These are phyloP conservation scores for Rhododendron molle DNA, from an alignment of 148 eudicot genomes.

Conservation along the genomic window DNA sequence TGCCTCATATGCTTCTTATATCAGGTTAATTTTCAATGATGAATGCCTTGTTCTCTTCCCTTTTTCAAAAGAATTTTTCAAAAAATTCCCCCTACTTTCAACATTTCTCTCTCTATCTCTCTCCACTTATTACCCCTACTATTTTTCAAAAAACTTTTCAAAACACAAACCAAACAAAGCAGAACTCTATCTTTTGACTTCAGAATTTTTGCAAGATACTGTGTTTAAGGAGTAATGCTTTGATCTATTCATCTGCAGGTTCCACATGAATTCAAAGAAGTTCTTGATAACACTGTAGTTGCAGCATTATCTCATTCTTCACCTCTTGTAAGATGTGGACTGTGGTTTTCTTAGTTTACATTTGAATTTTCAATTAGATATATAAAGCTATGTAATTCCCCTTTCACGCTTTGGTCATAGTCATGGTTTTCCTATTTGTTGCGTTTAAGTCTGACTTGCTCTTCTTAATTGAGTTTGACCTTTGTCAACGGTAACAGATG, in stretches of 20 bases:
- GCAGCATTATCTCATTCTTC: constrained; percentile 81
- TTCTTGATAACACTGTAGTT: constrained; percentile 86
- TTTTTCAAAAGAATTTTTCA: too few relatives aligned
- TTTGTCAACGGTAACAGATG: neutral
- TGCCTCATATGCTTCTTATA: constrained; percentile 1
- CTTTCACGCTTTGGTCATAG: neutral
- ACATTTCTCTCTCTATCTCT: too few relatives aligned
- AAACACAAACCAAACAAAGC: too few relatives aligned
- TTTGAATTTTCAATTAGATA: neutral
- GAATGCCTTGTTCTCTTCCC: too few relatives aligned
- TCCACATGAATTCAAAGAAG: constrained; percentile 86
- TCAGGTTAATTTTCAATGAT: constrained; percentile 5
- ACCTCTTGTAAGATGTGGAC: constrained; percentile 57
- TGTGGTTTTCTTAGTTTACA: neutral
- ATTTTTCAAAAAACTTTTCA: too few relatives aligned
- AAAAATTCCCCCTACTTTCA: too few relatives aligned
- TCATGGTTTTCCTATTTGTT: neutral
- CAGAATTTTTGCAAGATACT: neutral
- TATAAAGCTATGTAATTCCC: neutral
- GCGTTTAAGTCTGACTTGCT: neutral
- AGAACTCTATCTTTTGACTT: constrained; percentile 1
- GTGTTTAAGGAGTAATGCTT: neutral
- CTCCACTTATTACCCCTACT: too few relatives aligned
- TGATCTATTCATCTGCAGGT: constrained; percentile 50
- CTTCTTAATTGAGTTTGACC: neutral